phyloP scores from a whole-genome alignment of 2,329 filamentous ascomycete species.

The Fusarium albosuccineum region DNA sequence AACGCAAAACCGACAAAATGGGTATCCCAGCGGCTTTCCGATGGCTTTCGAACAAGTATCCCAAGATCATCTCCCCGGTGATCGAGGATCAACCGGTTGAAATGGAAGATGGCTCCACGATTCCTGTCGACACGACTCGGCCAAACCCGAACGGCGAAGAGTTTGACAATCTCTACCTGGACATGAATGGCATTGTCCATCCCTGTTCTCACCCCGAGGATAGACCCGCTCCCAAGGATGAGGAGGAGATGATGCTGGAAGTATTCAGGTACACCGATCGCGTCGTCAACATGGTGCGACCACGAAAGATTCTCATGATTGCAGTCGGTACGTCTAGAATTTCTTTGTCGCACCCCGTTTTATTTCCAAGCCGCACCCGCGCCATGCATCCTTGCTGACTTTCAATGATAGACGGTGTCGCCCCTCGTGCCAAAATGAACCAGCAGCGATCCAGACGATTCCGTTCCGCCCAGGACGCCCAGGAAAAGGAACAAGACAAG shows the following conservation, averaged over 20 bases:
- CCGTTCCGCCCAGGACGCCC: slow-evolving; percentile 91
- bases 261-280: slow-evolving; percentile 99
- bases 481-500: slow-evolving; percentile 93
- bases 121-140: slow-evolving; percentile 86
- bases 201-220: slow-evolving; percentile 98
- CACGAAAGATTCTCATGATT: slow-evolving; percentile 96
- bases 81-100: slow-evolving; percentile 86
- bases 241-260: slow-evolving; percentile 99
- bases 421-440: slow-evolving; percentile 99
- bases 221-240: slow-evolving; percentile 87
- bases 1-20: slow-evolving; percentile 66
- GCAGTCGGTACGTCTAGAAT: slow-evolving; percentile 78
- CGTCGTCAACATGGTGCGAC: slow-evolving; percentile 98
- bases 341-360: not conserved
- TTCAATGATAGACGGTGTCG: slow-evolving; percentile 81
- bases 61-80: slow-evolving; percentile 94
- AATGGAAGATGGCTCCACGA: slow-evolving; percentile 82
- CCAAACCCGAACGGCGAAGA: slow-evolving; percentile 98
- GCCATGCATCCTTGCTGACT: slow-evolving; percentile 45
- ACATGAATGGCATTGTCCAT: slow-evolving; percentile 99
- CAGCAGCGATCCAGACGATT: slow-evolving; percentile 97
- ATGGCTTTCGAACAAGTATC: slow-evolving; percentile 97
- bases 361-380: too few relatives aligned
- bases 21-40: slow-evolving; percentile 95
- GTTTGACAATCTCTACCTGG: slow-evolving; percentile 96